Evolutionary conservation across 768 basidiomycete species (phyloP).

Genomic region (Russula ochroleuca): DNA sequence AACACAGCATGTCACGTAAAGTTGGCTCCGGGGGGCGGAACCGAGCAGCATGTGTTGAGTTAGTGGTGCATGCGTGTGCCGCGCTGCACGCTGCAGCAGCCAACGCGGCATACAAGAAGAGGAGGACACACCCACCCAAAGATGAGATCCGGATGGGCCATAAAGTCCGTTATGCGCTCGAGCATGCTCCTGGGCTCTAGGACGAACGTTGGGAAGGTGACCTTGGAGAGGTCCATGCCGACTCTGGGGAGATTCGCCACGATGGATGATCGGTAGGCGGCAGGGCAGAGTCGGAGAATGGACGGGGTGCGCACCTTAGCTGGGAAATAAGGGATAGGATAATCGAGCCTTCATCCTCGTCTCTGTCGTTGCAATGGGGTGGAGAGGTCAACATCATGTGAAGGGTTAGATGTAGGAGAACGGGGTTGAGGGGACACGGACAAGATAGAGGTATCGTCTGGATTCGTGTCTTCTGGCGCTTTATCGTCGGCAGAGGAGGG

Average conservation of each 20-base stretch:
- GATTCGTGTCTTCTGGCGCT: slow-evolving; percentile 75
- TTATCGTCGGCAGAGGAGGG: slow-evolving; percentile 56
- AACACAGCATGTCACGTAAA: background rate
- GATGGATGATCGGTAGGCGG: background rate
- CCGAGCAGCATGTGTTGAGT: background rate
- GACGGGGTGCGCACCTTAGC: slow-evolving; percentile 52
- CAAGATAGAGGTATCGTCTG: slow-evolving; percentile 88
- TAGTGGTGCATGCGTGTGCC: background rate
- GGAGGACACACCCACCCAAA: slow-evolving; percentile 63
- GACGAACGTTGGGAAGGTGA: slow-evolving; percentile 92
- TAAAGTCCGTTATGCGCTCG: slow-evolving; percentile 98
- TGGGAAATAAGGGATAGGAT: slow-evolving; percentile 85
- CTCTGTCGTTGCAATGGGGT: slow-evolving; percentile 44
- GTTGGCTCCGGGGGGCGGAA: background rate
- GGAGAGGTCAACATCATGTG: slow-evolving; percentile 29
- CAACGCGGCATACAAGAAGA: background rate
- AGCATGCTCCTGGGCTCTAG: slow-evolving; percentile 96
- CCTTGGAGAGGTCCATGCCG: slow-evolving; percentile 95
- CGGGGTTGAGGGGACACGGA: slow-evolving; percentile 44
- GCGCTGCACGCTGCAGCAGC: slow-evolving; percentile 19
- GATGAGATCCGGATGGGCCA: slow-evolving; percentile 96
- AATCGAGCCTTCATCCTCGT: slow-evolving; percentile 91
- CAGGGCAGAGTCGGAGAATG: background rate
- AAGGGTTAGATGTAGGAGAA: slow-evolving; percentile 5
- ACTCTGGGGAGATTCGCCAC: slow-evolving; percentile 46